A percentile compares a stretch with the other conserved stretches of the same genome.
Evolutionary conservation across 495 filamentous ascomycete species (phyloP).

Genomic region (Xylaria longipes): DNA sequence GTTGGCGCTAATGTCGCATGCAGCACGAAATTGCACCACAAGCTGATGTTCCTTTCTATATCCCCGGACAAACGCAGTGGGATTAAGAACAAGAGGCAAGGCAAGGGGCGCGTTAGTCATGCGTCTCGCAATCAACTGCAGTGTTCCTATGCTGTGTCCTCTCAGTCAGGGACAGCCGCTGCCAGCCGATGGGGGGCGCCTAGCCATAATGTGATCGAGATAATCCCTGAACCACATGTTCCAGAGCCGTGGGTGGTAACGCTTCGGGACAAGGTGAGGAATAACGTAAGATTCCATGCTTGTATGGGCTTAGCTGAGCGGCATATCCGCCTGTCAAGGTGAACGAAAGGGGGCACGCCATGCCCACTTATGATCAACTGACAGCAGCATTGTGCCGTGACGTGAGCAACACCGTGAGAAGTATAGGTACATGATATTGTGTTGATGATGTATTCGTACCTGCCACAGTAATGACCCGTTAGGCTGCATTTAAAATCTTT

Average conservation of each 20-base stretch:
- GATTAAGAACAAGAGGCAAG: background rate
- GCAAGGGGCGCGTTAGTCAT: constrained; percentile 1
- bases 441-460: background rate
- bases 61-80: background rate
- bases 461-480: background rate
- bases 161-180: background rate
- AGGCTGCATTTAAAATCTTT: background rate
- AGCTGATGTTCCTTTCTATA: background rate
- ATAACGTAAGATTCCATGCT: background rate
- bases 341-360: constrained; percentile 5
- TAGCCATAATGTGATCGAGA: background rate
- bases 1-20: constrained; percentile 18
- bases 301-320: constrained; percentile 14
- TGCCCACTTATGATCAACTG: constrained; percentile 14
- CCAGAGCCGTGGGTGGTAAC: constrained; percentile 18
- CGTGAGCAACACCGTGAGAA: background rate
- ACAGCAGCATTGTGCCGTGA: constrained; percentile 2
- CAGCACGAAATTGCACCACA: constrained; percentile 12
- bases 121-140: constrained; percentile 3
- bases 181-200: constrained; percentile 16
- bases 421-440: constrained; percentile 1
- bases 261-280: constrained; percentile 17
- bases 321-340: constrained; percentile 18
- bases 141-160: background rate
- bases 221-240: background rate